These are phyloP conservation scores for Leishmania guyanensis DNA, from an alignment of 208 protist species.

Conservation along the genomic window DNA sequence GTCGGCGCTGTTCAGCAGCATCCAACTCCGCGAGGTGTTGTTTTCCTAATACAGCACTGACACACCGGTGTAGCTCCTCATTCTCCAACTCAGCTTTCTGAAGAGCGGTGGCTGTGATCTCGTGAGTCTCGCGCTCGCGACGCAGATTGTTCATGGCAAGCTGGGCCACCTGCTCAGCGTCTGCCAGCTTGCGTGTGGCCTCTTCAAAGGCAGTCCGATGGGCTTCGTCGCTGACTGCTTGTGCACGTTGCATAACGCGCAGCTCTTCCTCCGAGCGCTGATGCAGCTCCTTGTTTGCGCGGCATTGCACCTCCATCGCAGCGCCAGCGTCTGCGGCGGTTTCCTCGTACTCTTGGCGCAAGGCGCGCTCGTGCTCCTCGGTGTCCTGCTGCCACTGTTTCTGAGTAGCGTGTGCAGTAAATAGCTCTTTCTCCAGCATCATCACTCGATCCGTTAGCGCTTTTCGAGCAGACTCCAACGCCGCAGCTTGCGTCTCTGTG, in stretches of 20 bases:
- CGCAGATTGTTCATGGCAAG: background rate
- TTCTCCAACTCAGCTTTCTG: background rate
- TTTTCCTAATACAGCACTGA: background rate
- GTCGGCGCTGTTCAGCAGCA: background rate
- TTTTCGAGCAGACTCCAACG: slow-evolving; percentile 2
- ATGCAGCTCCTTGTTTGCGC: background rate
- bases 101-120: background rate
- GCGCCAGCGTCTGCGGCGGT: background rate
- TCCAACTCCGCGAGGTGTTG: background rate
- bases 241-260: background rate
- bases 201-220: slow-evolving; percentile 2
- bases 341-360: slow-evolving; percentile 2
- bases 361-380: background rate
- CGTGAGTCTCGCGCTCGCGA: background rate
- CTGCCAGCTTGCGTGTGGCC: background rate
- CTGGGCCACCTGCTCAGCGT: background rate
- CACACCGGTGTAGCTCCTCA: slow-evolving; percentile 1
- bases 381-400: slow-evolving; percentile 4
- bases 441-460: background rate
- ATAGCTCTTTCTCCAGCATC: slow-evolving; percentile 4
- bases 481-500: slow-evolving; percentile 1
- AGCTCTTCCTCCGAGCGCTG: background rate
- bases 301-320: background rate
- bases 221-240: background rate
- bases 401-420: background rate